phyloP scores from a whole-genome alignment of 2,329 filamentous ascomycete genomes.

The Rugonectria rugulosa region DNA sequence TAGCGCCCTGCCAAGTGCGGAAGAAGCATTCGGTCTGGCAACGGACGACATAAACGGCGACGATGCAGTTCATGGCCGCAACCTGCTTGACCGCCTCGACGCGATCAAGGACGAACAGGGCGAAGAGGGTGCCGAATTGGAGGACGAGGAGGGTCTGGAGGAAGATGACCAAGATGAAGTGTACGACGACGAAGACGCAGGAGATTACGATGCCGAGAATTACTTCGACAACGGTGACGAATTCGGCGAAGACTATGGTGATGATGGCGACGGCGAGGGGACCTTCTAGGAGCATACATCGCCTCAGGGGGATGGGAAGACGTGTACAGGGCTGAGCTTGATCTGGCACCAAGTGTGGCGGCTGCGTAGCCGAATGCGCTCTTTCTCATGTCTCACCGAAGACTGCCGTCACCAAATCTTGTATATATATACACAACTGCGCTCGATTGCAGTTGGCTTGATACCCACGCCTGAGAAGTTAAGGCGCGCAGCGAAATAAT shows the following conservation, averaged over 20 bases:
- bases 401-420: too few species aligned
- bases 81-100: constrained; percentile 54
- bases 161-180: constrained; percentile 58
- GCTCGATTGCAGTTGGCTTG: constrained; percentile 29
- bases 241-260: constrained; percentile 59
- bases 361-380: too few species aligned
- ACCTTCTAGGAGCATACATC: constrained; percentile 42
- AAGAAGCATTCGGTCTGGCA: constrained; percentile 54
- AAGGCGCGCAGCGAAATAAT: constrained; percentile 34
- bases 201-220: constrained; percentile 67
- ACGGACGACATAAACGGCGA: constrained; percentile 39
- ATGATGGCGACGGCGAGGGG: constrained; percentile 58
- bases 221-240: constrained; percentile 68
- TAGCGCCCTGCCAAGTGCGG: constrained; percentile 57
- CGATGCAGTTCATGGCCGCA: constrained; percentile 42
- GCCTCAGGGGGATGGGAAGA: too few species aligned
- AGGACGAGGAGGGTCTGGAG: constrained; percentile 57
- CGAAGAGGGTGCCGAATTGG: constrained; percentile 57
- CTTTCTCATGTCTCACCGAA: too few species aligned
- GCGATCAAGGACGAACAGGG: constrained; percentile 59
- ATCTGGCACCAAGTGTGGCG: too few species aligned
- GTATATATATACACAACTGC: constrained; percentile 27
- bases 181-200: constrained; percentile 66
- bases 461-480: constrained; percentile 36
- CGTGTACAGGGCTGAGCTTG: too few species aligned